phyloP scores from a whole-genome alignment of 208 protist genomes.

The Strigomonas culicis region DNA sequence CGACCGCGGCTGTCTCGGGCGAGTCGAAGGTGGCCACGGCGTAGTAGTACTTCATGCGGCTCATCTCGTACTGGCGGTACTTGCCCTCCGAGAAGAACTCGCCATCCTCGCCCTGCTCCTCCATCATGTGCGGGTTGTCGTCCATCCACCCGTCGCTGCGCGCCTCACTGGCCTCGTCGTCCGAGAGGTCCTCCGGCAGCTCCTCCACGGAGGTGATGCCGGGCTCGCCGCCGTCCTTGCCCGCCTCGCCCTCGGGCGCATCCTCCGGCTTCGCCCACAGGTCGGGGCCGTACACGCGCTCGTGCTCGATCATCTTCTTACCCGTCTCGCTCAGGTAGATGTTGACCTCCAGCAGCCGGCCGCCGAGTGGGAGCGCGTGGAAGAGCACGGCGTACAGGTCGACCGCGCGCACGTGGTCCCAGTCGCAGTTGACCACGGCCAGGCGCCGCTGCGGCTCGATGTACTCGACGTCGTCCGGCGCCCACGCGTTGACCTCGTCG shows the following conservation, averaged over 20 bases:
- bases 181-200: conserved; percentile 25
- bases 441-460: conserved; percentile 81
- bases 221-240: conserved; percentile 1
- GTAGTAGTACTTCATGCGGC: conserved; percentile 96
- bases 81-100: conserved; percentile 90
- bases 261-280: conserved; percentile 73
- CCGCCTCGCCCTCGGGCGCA: conserved; percentile 15
- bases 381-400: conserved; percentile 96
- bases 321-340: conserved; percentile 97
- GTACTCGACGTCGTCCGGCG: conserved; percentile 66
- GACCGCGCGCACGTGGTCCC: conserved; percentile 93
- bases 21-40: conserved; percentile 96
- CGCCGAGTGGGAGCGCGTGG: conserved; percentile 92
- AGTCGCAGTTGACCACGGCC: conserved; percentile 96
- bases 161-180: conserved; percentile 42
- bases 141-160: conserved; percentile 65
- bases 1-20: conserved; percentile 79
- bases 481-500: conserved; percentile 75
- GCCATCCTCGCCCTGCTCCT: conserved; percentile 77
- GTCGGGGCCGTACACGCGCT: conserved; percentile 75
- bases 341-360: conserved; percentile 85
- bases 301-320: conserved; percentile 87
- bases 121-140: conserved; percentile 70
- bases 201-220: conserved; percentile 25
- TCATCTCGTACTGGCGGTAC: conserved; percentile 92